Evolutionary conservation across 73 alveolate species (phyloP).

Genomic region (Paramecium sexaurelia): DNA sequence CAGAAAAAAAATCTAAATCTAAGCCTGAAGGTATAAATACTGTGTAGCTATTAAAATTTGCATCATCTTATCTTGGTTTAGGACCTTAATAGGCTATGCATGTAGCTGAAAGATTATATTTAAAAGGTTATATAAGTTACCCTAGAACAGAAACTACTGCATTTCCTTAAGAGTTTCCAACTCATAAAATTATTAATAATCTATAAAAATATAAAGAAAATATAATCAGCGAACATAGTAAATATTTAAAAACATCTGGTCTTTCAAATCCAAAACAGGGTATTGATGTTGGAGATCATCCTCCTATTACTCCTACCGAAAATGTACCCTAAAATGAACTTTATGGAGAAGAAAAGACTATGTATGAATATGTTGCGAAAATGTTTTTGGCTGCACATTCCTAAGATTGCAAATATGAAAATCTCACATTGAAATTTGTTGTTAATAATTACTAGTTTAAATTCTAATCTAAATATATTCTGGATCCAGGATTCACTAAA

Average conservation of each 20-base stretch:
- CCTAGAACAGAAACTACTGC: slow-evolving; percentile 99
- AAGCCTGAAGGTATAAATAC: slow-evolving; percentile 97
- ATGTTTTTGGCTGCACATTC: slow-evolving; percentile 98
- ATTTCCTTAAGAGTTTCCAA: slow-evolving; percentile 90
- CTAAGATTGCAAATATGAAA: slow-evolving; percentile 89
- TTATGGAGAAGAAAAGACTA: slow-evolving; percentile 70
- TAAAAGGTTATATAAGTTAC: slow-evolving; percentile 98
- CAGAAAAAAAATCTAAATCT: slow-evolving; percentile 73
- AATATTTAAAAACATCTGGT: slow-evolving; percentile 74
- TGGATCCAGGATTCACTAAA: slow-evolving; percentile 90
- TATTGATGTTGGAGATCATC: slow-evolving; percentile 99
- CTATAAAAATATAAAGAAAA: slow-evolving; percentile 62
- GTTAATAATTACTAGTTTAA: slow-evolving; percentile 86
- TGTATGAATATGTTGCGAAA: slow-evolving; percentile 84
- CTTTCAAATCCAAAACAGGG: slow-evolving; percentile 87
- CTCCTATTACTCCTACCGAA: slow-evolving; percentile 99
- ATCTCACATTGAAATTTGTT: slow-evolving; percentile 80
- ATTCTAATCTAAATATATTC: slow-evolving; percentile 80
- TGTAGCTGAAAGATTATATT: slow-evolving; percentile 99
- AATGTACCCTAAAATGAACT: slow-evolving; percentile 85
- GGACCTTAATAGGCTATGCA: slow-evolving; percentile 98
- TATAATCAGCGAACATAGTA: slow-evolving; percentile 8
- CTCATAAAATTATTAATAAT: slow-evolving; percentile 78
- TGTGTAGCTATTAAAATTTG: slow-evolving; percentile 91
- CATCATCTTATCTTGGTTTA: slow-evolving; percentile 92